Evolutionary conservation across 2,329 filamentous ascomycete species (phyloP), one percentile per base, ranked within the genome.

Genomic region (Helotiales sp.): DNA sequence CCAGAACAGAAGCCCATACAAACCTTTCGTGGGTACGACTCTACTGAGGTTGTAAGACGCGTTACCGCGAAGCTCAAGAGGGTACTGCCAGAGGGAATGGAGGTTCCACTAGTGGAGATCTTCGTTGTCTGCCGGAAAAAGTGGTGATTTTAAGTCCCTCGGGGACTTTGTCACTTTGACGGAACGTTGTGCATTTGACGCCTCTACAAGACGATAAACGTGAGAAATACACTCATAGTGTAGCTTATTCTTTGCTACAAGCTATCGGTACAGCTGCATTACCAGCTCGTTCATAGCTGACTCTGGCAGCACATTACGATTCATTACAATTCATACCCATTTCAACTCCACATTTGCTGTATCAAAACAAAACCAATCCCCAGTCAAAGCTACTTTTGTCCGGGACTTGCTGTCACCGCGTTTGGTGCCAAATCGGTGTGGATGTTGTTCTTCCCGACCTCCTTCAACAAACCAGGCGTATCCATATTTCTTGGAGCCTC

Each of bases 381-480:
- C n/a, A n/a, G n/a, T n/a, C n/a, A n/a, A n/a, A n/a, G n/a, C n/a
- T n/a, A n/a, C n/a, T n/a, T n/a, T n/a, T n/a, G n/a, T n/a, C n/a
- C n/a, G n/a, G n/a, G n/a, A n/a, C n/a, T n/a, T n/a, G n/a, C n/a
- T n/a, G n/a, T n/a, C n/a, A 17, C 15, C 37, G 15, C 37, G 15
- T 43, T n/a, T 22, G 22, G 6, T 11, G 26, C 28, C 59, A 62
- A 22, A 62, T 66, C 64, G 4, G 64, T 66, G n/a, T 61, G 58
- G 13, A 66, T 45, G 40, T 66, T 66, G 24, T 55, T 67, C n/a
- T 49, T 24, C 15, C 65, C 65, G 3, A 67, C 61, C 32, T 49
- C 34, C 30, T 64, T 60, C 32, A 67, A 26, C 17, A 67, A n/a
- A 13, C 28, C 32, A 6, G 34, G 28, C n/a, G 61, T 67, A 34